These are phyloP conservation scores for Entrophospora sp. DNA, from an alignment of 192 early-diverging fungal species.

Conservation along the genomic window DNA sequence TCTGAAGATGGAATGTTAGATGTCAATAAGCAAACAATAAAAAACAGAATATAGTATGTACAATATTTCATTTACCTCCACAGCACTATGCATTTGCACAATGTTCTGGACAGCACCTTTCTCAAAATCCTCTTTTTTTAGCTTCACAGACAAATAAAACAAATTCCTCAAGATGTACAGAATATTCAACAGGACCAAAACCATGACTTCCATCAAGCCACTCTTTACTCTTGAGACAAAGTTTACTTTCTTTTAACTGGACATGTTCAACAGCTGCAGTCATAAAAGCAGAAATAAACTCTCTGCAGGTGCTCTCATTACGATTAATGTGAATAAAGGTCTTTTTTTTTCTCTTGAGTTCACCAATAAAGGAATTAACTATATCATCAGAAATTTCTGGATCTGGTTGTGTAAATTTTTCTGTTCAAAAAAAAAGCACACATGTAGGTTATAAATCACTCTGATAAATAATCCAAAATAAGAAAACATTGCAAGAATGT, in stretches of 20 bases:
- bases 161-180: neutral
- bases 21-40: too few relatives aligned
- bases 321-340: neutral
- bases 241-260: neutral
- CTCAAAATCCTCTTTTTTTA: neutral
- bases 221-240: neutral
- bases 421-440: too few relatives aligned
- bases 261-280: neutral
- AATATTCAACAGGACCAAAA: neutral
- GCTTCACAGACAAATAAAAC: neutral
- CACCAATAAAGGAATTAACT: neutral
- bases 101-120: neutral
- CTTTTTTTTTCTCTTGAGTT: neutral
- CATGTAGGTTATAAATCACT: too few relatives aligned
- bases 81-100: neutral
- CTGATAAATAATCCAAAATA: too few relatives aligned
- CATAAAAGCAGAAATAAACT: conserved; percentile 1
- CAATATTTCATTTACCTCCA: neutral
- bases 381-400: neutral
- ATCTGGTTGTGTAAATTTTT: neutral
- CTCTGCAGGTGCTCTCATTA: neutral
- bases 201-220: neutral
- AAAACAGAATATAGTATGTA: neutral
- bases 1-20: neutral
- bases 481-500: neutral